phyloP scores from a whole-genome alignment of 345 rosid genomes.

The Acer yangbiense region DNA sequence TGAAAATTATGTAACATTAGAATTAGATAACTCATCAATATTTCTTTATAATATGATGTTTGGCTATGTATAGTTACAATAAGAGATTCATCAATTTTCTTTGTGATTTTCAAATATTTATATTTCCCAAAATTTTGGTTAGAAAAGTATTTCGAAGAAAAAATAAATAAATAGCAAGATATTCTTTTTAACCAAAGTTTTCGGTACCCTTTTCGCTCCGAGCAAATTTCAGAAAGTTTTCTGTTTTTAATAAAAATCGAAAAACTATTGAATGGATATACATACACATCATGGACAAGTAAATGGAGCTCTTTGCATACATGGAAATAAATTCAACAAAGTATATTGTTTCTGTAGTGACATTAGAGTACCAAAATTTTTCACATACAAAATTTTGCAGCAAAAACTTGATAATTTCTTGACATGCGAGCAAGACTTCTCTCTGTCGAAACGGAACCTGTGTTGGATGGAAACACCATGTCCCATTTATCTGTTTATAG shows the following conservation, averaged over 20 bases:
- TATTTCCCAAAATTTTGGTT: no score
- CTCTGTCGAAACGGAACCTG: neutral
- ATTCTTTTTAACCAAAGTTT: neutral
- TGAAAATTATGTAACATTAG: no score
- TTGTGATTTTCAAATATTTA: no score
- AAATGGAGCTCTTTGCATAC: neutral
- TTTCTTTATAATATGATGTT: no score
- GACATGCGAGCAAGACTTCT: neutral
- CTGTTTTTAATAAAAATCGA: neutral
- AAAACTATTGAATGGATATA: neutral
- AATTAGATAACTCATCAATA: no score
- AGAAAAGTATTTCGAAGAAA: neutral
- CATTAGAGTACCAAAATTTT: neutral
- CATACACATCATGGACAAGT: neutral
- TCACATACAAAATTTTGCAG: neutral
- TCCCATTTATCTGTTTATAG: constrained; percentile 1
- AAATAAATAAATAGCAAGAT: neutral
- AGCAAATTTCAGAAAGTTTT: neutral
- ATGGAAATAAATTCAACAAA: constrained; percentile 5
- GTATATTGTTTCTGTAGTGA: neutral
- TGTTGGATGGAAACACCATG: neutral
- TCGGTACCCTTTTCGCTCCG: neutral
- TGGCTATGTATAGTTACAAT: no score
- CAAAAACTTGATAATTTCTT: neutral
- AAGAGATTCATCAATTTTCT: no score